These are phyloP conservation scores for Amphichorda felina DNA, from an alignment of 2,329 filamentous ascomycete genomes.

Conservation along the genomic window DNA sequence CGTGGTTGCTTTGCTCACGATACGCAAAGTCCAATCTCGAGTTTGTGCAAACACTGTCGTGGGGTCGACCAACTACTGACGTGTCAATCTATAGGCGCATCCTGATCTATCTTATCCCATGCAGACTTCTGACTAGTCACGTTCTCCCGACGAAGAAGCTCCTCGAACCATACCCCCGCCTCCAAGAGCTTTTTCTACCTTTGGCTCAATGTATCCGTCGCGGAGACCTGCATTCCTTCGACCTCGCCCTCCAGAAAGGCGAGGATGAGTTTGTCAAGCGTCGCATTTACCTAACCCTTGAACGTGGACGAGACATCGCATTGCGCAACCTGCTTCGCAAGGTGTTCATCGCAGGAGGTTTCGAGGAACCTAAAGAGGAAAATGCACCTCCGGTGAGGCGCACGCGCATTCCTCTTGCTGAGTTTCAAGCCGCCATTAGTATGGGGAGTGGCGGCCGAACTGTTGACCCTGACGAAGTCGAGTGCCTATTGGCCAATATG, in stretches of 20 bases:
- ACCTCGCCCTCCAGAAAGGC: constrained; percentile 64
- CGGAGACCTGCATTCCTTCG: constrained; percentile 76
- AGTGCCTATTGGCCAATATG: constrained; percentile 89
- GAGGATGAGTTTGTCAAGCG: constrained; percentile 91
- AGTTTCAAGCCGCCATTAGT: constrained; percentile 77
- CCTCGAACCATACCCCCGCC: constrained; percentile 60
- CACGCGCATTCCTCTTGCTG: constrained; percentile 69
- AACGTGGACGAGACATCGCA: constrained; percentile 83
- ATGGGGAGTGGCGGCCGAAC: constrained; percentile 54
- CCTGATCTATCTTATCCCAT: constrained; percentile 88
- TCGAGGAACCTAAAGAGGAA: constrained; percentile 63
- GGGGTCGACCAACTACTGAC: constrained; percentile 1
- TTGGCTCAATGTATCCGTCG: constrained; percentile 68
- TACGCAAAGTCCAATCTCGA: constrained; percentile 66
- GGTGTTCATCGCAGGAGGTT: constrained; percentile 77
- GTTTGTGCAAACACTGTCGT: constrained; percentile 31
- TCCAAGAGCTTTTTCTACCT: constrained; percentile 69
- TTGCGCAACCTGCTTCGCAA: constrained; percentile 85
- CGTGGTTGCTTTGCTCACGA: constrained; percentile 72
- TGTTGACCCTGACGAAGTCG: constrained; percentile 83
- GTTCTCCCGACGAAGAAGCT: constrained; percentile 64
- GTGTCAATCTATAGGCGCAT: constrained; percentile 55
- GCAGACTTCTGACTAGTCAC: constrained; percentile 79
- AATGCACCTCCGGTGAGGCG: constrained; percentile 49
- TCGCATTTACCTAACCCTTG: constrained; percentile 88